These are phyloP conservation scores for Olyra latifolia DNA, from an alignment of 176 grass and related monocot genomes.

Conservation along the genomic window DNA sequence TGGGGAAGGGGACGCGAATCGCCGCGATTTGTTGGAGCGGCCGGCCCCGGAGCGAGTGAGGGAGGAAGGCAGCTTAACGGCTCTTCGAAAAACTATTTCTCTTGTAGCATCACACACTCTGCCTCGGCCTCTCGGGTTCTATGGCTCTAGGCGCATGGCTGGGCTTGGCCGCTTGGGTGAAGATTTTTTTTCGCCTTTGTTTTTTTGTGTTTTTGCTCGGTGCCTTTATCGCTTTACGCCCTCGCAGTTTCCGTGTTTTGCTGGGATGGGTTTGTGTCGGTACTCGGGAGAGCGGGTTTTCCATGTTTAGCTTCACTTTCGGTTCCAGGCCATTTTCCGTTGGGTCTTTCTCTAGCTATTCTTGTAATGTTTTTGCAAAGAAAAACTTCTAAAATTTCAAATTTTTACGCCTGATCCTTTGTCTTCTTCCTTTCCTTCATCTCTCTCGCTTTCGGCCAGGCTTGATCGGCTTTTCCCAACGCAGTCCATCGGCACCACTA, in stretches of 20 bases:
- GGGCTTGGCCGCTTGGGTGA: not conserved
- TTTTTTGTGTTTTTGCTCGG: not conserved
- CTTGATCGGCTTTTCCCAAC: no score
- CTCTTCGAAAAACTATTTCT: slow-evolving; percentile 3
- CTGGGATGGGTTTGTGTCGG: not conserved
- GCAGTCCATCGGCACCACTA: no score
- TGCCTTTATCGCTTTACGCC: not conserved
- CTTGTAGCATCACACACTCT: not conserved
- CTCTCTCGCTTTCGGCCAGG: no score
- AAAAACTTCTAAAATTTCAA: no score
- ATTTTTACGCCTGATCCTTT: no score
- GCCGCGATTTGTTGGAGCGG: slow-evolving; percentile 26
- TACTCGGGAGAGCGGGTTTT: no score
- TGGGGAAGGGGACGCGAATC: not conserved
- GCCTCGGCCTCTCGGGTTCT: not conserved
- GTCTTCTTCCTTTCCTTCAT: no score
- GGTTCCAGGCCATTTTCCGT: no score
- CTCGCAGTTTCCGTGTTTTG: slow-evolving; percentile 34
- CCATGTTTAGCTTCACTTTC: no score
- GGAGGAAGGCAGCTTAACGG: slow-evolving; percentile 21
- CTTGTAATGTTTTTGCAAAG: no score
- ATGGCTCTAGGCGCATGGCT: not conserved
- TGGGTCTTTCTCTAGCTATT: no score
- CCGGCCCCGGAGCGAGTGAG: not conserved
- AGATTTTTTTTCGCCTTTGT: slow-evolving; percentile 7